A percentile compares a stretch with the other conserved stretches of the same genome.
phyloP scores from a whole-genome alignment of 2,329 filamentous ascomycete species.

The Talaromyces sp. region DNA sequence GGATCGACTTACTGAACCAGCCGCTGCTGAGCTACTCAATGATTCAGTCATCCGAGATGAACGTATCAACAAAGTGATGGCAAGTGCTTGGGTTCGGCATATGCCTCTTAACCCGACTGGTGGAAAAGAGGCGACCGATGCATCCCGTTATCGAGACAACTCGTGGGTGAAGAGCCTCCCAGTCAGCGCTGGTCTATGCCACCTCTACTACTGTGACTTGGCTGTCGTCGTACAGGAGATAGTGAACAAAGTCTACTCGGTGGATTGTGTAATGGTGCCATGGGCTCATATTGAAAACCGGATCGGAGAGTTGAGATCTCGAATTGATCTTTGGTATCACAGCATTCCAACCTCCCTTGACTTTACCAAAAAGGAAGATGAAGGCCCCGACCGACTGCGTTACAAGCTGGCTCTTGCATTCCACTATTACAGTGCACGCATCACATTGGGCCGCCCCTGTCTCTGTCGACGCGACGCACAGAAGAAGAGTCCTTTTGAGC shows the following conservation, averaged over 20 bases:
- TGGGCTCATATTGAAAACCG: conserved; percentile 46
- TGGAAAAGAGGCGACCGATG: conserved; percentile 27
- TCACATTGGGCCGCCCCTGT: conserved; percentile 49
- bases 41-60: conserved; percentile 35
- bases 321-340: conserved; percentile 43
- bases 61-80: conserved; percentile 32
- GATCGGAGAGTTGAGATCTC: conserved; percentile 41
- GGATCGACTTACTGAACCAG: conserved; percentile 38
- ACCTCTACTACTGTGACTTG: conserved; percentile 45
- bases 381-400: conserved; percentile 37
- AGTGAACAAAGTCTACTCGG: conserved; percentile 46
- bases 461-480: conserved; percentile 48
- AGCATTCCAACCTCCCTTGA: conserved; percentile 41
- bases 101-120: conserved; percentile 35
- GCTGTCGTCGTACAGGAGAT: conserved; percentile 45
- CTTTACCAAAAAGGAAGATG: conserved; percentile 40
- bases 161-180: conserved; percentile 41
- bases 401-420: conserved; percentile 46
- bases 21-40: conserved; percentile 37
- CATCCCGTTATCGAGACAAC: conserved; percentile 29
- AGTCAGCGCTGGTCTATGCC: conserved; percentile 39
- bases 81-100: conserved; percentile 34
- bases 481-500: conserved; percentile 24
- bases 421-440: conserved; percentile 48
- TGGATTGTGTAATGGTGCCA: conserved; percentile 41